phyloP scores from a whole-genome alignment of 148 eudicot species.

The Drosera capensis region DNA sequence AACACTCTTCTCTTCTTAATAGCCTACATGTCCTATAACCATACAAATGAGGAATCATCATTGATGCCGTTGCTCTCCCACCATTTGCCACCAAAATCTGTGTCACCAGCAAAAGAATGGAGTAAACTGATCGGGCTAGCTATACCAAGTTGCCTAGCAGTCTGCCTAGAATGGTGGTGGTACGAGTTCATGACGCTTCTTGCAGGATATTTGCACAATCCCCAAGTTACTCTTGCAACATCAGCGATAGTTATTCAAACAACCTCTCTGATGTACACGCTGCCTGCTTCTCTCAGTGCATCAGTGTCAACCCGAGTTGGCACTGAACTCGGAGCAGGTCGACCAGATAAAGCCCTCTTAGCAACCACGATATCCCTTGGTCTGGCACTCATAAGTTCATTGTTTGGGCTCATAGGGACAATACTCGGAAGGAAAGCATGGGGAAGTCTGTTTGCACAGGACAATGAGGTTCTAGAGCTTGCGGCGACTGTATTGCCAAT shows the following conservation, averaged over 20 bases:
- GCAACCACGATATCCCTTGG: constrained; percentile 40
- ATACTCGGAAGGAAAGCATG: constrained; percentile 51
- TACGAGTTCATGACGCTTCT: constrained; percentile 79
- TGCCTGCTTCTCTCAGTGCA: constrained; percentile 68
- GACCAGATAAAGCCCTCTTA: constrained; percentile 48
- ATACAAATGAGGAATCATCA: constrained; percentile 15
- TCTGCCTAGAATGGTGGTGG: constrained; percentile 97
- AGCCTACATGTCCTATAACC: constrained; percentile 27
- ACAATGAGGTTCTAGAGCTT: constrained; percentile 50
- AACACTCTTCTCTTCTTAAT: constrained; percentile 39
- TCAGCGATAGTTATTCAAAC: constrained; percentile 80
- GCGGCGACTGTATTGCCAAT: constrained; percentile 50
- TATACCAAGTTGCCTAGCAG: constrained; percentile 56
- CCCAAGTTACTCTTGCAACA: constrained; percentile 59
- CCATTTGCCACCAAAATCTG: constrained; percentile 7
- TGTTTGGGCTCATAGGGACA: constrained; percentile 48
- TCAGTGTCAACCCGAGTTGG: constrained; percentile 76
- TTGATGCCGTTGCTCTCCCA: constrained; percentile 19
- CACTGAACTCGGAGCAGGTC: constrained; percentile 77
- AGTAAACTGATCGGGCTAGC: constrained; percentile 51
- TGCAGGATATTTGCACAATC: constrained; percentile 58
- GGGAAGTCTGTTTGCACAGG: constrained; percentile 54
- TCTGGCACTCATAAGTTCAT: constrained; percentile 35
- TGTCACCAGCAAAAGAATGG: constrained; percentile 39
- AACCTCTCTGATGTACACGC: constrained; percentile 70